Evolutionary conservation across 2,329 filamentous ascomycete genomes (phyloP).

Genomic region (Aspergillus intermedius): DNA sequence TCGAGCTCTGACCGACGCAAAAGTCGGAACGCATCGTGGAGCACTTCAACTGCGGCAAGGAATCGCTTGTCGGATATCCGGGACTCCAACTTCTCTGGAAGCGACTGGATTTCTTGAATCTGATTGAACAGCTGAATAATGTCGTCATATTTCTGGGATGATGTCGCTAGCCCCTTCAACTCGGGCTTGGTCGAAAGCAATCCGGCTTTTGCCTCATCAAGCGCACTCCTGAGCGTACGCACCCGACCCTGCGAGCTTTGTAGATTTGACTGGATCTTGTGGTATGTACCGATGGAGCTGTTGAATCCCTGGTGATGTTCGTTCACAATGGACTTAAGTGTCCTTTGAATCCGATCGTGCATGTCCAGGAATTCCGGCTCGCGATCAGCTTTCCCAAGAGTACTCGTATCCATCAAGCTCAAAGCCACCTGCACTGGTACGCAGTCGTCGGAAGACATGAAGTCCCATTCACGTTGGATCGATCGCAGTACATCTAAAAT

Average conservation of each 20-base stretch:
- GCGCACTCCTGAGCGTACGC: constrained; percentile 72
- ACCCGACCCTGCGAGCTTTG: constrained; percentile 82
- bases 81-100: constrained; percentile 89
- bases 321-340: constrained; percentile 90
- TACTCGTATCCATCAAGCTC: constrained; percentile 89
- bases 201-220: constrained; percentile 71
- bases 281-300: constrained; percentile 96
- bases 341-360: constrained; percentile 82
- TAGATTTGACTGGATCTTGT: constrained; percentile 95
- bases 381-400: constrained; percentile 82
- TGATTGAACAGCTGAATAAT: constrained; percentile 76
- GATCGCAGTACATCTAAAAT: constrained; percentile 61
- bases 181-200: constrained; percentile 83
- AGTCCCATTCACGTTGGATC: constrained; percentile 84
- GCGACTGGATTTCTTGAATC: constrained; percentile 78
- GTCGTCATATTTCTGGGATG: constrained; percentile 84
- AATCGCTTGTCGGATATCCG: constrained; percentile 96
- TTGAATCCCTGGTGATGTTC: constrained; percentile 98
- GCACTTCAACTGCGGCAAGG: constrained; percentile 80
- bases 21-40: constrained; percentile 78
- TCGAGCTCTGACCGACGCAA: constrained; percentile 84
- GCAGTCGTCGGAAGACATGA: constrained; percentile 82
- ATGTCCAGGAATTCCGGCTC: constrained; percentile 78
- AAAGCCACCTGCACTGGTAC: constrained; percentile 92
- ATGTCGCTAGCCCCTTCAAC: constrained; percentile 78